phyloP scores from a whole-genome alignment of 768 basidiomycete species.

The Pleurotus djamor region DNA sequence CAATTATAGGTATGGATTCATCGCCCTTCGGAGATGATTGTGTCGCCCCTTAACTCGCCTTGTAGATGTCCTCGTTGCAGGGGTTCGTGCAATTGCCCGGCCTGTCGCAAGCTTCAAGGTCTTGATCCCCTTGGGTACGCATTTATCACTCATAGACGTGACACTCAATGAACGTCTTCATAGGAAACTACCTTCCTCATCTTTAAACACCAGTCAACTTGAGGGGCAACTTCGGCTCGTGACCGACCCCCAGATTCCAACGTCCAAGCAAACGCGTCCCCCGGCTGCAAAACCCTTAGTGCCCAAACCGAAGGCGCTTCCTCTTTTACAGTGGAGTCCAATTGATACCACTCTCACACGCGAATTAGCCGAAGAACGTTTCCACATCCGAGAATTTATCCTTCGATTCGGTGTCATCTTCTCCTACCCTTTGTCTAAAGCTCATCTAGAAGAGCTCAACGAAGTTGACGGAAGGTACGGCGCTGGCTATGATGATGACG shows the following conservation, averaged over 20 bases:
- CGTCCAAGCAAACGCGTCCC: background rate
- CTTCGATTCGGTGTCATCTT: conserved; percentile 58
- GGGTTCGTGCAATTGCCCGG: conserved; percentile 64
- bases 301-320: conserved; percentile 33
- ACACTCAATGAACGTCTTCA: background rate
- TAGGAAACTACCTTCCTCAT: background rate
- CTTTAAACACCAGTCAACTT: too few species aligned
- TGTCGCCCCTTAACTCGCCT: conserved; percentile 3
- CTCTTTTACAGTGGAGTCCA: conserved; percentile 52
- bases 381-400: conserved; percentile 74
- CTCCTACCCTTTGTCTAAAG: conserved; percentile 34
- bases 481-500: conserved; percentile 26
- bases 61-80: conserved; percentile 69
- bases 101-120: conserved; percentile 64
- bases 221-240: too few species aligned
- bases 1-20: conserved; percentile 20
- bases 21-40: conserved; percentile 53
- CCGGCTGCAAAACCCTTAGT: conserved; percentile 18
- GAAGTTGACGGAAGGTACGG: conserved; percentile 35
- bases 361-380: conserved; percentile 53
- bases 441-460: conserved; percentile 64
- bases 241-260: too few species aligned
- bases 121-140: conserved; percentile 58
- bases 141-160: background rate
- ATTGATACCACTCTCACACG: conserved; percentile 41